Percentiles rank a stretch among this genome's conserved stretches.
These are phyloP conservation scores for Casuarina cunninghamiana DNA, from an alignment of 306 rosid species.

Conservation along the genomic window DNA sequence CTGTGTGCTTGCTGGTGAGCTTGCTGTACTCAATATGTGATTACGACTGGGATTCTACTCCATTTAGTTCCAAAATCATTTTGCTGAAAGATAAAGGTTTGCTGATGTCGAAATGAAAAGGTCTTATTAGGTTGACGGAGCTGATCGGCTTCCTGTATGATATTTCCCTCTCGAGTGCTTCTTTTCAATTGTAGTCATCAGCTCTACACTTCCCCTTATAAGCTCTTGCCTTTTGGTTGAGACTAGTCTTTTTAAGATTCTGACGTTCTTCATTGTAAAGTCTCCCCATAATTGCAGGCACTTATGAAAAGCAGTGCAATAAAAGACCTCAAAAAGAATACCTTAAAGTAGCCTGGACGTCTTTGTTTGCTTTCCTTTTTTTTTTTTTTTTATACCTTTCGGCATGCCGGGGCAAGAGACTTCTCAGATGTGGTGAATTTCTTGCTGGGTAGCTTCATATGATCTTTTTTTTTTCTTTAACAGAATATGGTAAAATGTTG, in stretches of 20 bases:
- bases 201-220: background rate
- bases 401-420: background rate
- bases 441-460: too few relatives aligned
- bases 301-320: slow-evolving; percentile 43
- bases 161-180: slow-evolving; percentile 36
- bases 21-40: slow-evolving; percentile 23
- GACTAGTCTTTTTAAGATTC: slow-evolving; percentile 32
- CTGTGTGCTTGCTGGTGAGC: slow-evolving; percentile 15
- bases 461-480: too few relatives aligned
- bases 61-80: slow-evolving; percentile 31
- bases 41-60: slow-evolving; percentile 29
- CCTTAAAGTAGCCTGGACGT: background rate
- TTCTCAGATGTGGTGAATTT: too few relatives aligned
- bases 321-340: slow-evolving; percentile 35
- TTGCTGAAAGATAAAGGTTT: slow-evolving; percentile 37
- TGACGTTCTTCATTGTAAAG: background rate
- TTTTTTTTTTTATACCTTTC: background rate
- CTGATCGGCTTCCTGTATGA: slow-evolving; percentile 47
- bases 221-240: slow-evolving; percentile 10
- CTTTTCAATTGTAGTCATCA: slow-evolving; percentile 30
- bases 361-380: background rate
- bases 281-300: slow-evolving; percentile 32
- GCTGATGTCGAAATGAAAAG: slow-evolving; percentile 38
- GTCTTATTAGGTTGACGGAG: slow-evolving; percentile 19
- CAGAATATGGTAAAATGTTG: too few relatives aligned